phyloP scores from a whole-genome alignment of 2,329 filamentous ascomycete genomes.

The Alternaria viburni region DNA sequence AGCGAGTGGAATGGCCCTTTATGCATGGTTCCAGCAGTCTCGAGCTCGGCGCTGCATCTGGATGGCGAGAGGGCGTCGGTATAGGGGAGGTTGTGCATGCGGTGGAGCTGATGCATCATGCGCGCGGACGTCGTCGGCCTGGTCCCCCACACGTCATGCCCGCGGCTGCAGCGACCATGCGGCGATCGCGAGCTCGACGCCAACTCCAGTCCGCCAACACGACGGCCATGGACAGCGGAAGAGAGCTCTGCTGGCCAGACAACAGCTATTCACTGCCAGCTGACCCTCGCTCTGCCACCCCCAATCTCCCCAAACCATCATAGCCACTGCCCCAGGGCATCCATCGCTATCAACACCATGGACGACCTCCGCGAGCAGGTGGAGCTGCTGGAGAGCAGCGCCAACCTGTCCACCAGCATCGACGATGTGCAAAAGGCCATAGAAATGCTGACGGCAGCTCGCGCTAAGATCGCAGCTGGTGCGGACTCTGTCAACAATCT shows the following conservation, averaged over 20 bases:
- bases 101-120: not conserved
- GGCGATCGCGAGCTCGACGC: constrained; percentile 14
- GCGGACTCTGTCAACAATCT: not conserved
- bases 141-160: constrained; percentile 32
- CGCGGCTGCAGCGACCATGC: constrained; percentile 18
- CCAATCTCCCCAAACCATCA: not conserved
- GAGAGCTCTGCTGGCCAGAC: constrained; percentile 26
- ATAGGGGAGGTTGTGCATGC: not conserved
- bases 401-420: constrained; percentile 73
- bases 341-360: constrained; percentile 52
- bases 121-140: constrained; percentile 1
- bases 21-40: constrained; percentile 28
- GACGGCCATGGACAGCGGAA: constrained; percentile 31
- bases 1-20: constrained; percentile 8
- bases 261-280: constrained; percentile 6
- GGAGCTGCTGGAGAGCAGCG: constrained; percentile 71
- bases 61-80: not conserved
- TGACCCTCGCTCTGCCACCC: not conserved
- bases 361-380: constrained; percentile 76
- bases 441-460: constrained; percentile 73
- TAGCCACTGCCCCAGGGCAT: constrained; percentile 6
- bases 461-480: constrained; percentile 74
- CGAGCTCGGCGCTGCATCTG: constrained; percentile 10
- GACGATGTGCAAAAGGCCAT: constrained; percentile 85
- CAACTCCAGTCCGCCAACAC: constrained; percentile 17